Evolutionary conservation across 2,329 filamentous ascomycete genomes (phyloP), one percentile per base, ranked within the genome.

Genomic region (Arthroderma sp.): DNA sequence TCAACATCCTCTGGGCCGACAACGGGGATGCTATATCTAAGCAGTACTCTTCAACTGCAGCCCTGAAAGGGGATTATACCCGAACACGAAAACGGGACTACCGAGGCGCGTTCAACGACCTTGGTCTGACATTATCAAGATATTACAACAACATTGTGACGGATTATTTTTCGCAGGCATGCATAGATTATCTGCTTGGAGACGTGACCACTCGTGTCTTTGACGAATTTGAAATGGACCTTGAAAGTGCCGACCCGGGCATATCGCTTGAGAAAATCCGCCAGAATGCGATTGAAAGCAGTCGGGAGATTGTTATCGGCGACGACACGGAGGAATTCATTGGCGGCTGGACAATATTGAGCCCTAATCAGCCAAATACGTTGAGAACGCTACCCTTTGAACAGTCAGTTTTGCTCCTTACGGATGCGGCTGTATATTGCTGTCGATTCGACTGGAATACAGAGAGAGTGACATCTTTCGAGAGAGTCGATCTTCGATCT

Each of bases 51-150:
- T 94, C 87, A 6, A 96, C 91, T 0, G 86, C 87, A 2, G 91
- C 91, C 0, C 78, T 98, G 65, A 98, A 98, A 60, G 91, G 91
- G 6, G 91, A 98, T 62, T 98, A 89, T 58, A 98, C 91, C 1
- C 77, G 91, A 38, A 95, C 88, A 2, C 75, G 82, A 46, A 94
- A 93, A 65, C 78, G 91, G 38, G 83, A 96, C 58, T 91, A 94
- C 56, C 81, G 85, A 1, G 91, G 91, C 2, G 89, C 89, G 0
- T 65, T 98, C 47, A 94, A 89, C 32, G 91, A 98, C 57, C 78
- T 95, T 42, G 86, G 87, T 0, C 71, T 96, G 41, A 95, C 88
- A 0, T 69, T 98, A 36, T 89, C 85, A 5, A 58, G 64, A 6
- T 80, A 81, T 58, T 82, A 78, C 58, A 82, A 74, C 58, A 96